A percentile compares a stretch with the other conserved stretches of the same genome.
Evolutionary conservation across 768 basidiomycete species (phyloP).

Genomic region (Tulasnella sp.): DNA sequence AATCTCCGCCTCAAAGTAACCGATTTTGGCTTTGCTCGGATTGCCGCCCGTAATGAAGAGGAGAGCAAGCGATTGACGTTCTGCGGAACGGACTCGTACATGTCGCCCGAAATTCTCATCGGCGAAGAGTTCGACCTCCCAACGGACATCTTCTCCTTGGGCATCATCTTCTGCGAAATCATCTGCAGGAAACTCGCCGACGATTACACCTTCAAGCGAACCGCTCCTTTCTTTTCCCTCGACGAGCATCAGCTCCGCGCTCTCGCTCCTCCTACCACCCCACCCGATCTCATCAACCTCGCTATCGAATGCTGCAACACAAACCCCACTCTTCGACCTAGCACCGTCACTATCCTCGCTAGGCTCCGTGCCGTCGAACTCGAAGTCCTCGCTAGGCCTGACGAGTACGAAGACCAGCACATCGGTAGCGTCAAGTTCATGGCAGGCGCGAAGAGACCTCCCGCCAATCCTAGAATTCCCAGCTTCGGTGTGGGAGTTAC

Average conservation of each 20-base stretch:
- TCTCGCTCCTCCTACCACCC: constrained; percentile 70
- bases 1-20: constrained; percentile 96
- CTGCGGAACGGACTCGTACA: constrained; percentile 89
- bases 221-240: constrained; percentile 73
- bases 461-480: constrained; percentile 68
- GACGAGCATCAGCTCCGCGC: constrained; percentile 67
- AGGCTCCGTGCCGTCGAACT: constrained; percentile 76
- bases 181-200: constrained; percentile 80
- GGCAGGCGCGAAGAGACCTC: constrained; percentile 59
- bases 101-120: constrained; percentile 93
- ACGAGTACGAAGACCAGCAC: constrained; percentile 65
- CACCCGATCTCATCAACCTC: constrained; percentile 69
- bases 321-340: constrained; percentile 67
- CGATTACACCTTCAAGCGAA: constrained; percentile 56
- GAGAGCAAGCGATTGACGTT: constrained; percentile 83
- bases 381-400: constrained; percentile 66
- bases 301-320: constrained; percentile 70
- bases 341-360: constrained; percentile 72
- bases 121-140: constrained; percentile 90
- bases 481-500: constrained; percentile 77
- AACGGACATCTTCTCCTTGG: constrained; percentile 92
- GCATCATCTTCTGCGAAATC: constrained; percentile 91
- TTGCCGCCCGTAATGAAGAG: constrained; percentile 87
- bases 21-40: constrained; percentile 97
- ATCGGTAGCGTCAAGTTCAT: constrained; percentile 84